Conservation (phyloP, 352 stramenopile species). For the Globisporangium sylvaticum region DNA sequence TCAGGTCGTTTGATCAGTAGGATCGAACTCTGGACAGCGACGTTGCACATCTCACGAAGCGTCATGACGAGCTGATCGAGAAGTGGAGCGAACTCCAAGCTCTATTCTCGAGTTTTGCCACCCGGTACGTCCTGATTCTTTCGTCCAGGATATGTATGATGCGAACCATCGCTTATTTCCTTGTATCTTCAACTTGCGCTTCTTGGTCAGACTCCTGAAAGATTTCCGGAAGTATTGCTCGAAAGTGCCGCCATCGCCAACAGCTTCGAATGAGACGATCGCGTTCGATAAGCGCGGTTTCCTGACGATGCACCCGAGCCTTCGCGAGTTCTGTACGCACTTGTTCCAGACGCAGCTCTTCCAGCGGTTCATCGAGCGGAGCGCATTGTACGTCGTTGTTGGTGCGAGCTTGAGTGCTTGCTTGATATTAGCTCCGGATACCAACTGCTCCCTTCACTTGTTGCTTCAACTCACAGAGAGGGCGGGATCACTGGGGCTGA, state of each 20-base stretch:
- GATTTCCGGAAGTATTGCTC: constrained; percentile 58
- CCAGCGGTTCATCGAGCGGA: constrained; percentile 58
- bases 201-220: constrained; percentile 23
- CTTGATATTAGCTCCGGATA: background rate
- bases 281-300: constrained; percentile 57
- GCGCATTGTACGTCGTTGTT: constrained; percentile 19
- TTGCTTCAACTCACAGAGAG: background rate
- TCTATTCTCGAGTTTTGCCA: constrained; percentile 48
- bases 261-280: constrained; percentile 8
- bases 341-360: constrained; percentile 78
- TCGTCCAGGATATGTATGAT: too few species aligned
- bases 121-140: constrained; percentile 26
- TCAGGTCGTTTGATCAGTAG: constrained; percentile 16
- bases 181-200: background rate
- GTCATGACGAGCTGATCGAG: constrained; percentile 47
- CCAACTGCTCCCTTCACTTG: constrained; percentile 7
- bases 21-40: constrained; percentile 27
- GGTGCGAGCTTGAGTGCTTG: constrained; percentile 4
- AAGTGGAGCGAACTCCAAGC: constrained; percentile 58
- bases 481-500: constrained; percentile 15
- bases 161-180: too few species aligned
- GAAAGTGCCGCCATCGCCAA: constrained; percentile 8
- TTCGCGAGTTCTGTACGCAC: constrained; percentile 59
- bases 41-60: constrained; percentile 20
- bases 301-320: constrained; percentile 46